Percentiles rank a stretch among this genome's conserved stretches.
phyloP scores from a whole-genome alignment of 306 rosid genomes.

The Alnus rubra region DNA sequence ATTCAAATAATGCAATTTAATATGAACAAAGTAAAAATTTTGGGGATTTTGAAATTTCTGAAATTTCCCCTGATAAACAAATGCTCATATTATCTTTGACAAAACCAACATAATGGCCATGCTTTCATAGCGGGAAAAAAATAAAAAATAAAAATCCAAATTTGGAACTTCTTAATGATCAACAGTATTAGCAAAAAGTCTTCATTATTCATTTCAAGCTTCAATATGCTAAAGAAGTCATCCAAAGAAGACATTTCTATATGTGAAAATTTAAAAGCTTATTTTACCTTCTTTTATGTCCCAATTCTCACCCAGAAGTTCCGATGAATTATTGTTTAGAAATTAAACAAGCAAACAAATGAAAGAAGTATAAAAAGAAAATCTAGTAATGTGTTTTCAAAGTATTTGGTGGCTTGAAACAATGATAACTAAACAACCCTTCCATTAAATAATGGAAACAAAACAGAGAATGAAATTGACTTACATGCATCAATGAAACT shows the following conservation, averaged over 20 bases:
- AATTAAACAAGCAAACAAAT: not conserved
- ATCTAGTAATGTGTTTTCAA: not conserved
- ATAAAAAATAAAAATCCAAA: not conserved
- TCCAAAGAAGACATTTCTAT: not conserved
- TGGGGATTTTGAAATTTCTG: not conserved
- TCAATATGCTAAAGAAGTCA: not conserved
- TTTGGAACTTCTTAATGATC: not conserved
- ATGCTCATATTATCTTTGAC: not conserved
- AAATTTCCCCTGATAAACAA: not conserved
- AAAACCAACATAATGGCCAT: not conserved
- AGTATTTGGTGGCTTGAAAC: not conserved
- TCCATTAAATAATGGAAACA: slow-evolving; percentile 15
- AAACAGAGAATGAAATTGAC: slow-evolving; percentile 35
- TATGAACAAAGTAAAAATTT: not conserved
- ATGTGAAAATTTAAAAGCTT: not conserved
- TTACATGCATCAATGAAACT: slow-evolving; percentile 95
- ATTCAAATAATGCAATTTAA: slow-evolving; percentile 15
- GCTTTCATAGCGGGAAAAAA: not conserved
- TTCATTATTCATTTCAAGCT: not conserved
- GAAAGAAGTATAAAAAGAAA: no score
- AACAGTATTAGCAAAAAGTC: not conserved
- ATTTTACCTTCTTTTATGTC: slow-evolving; percentile 3
- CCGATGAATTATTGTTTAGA: not conserved
- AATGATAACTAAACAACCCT: not conserved
- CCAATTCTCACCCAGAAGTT: not conserved